These are phyloP conservation scores for Candida adriatica DNA, from an alignment of 805 yeast species.

Conservation along the genomic window DNA sequence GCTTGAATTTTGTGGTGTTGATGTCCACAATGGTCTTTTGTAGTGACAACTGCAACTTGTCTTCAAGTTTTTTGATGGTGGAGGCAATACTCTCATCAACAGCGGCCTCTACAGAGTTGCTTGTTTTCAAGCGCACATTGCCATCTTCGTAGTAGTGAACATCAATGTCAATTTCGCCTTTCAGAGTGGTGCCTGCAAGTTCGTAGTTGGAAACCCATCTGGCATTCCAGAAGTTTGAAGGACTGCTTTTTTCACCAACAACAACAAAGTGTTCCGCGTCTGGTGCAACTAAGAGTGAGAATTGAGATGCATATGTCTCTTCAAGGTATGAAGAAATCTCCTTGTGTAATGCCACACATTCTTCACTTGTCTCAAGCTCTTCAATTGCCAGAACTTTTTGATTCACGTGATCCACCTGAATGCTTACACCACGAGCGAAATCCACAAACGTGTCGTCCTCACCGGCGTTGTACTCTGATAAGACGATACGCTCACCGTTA, in stretches of 20 bases:
- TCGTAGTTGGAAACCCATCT: conserved; percentile 72
- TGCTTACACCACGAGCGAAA: conserved; percentile 36
- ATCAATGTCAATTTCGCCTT: conserved; percentile 57
- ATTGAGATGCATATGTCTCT: conserved; percentile 61
- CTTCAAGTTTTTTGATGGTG: conserved; percentile 51
- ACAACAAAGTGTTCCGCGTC: conserved; percentile 38
- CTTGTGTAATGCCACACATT: conserved; percentile 12
- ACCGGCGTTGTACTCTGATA: conserved; percentile 44
- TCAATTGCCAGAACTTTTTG: conserved; percentile 47
- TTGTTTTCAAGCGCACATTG: conserved; percentile 69
- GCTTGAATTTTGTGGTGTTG: conserved; percentile 78
- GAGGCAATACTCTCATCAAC: conserved; percentile 28
- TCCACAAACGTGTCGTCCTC: conserved; percentile 47
- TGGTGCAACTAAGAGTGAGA: conserved; percentile 28
- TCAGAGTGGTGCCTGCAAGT: conserved; percentile 28
- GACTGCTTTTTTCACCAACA: conserved; percentile 65
- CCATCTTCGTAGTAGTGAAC: conserved; percentile 96
- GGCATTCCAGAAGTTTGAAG: conserved; percentile 82
- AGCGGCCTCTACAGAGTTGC: conserved; percentile 24
- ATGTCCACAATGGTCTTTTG: conserved; percentile 59
- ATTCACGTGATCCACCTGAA: conserved; percentile 52
- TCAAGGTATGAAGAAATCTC: conserved; percentile 40
- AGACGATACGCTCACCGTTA: conserved; percentile 4
- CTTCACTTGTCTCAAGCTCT: conserved; percentile 22
- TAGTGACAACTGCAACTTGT: conserved; percentile 49